Base-by-base conservation (phyloP, 805 yeast genomes). In the Lachancea kluyveri region DNA sequence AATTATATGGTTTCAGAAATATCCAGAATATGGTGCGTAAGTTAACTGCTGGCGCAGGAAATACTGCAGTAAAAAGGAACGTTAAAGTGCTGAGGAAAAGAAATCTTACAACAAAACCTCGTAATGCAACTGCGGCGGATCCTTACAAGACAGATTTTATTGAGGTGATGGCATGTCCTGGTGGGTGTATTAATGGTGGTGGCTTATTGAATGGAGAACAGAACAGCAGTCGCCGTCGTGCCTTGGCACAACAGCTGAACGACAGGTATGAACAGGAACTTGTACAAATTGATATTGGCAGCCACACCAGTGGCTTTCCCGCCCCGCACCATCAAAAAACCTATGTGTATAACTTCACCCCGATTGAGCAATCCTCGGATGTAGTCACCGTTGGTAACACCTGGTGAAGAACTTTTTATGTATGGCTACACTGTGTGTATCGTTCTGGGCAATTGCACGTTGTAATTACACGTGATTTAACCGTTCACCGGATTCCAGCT, bases 161-260 rank as follows among this genome's bases (percentile, higher is more conserved):
- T 5, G 98, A 92, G 49, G 81, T 92, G 26, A 90, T 87, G 96
- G 98, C 98, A 1, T 92, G 98, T 56, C 98, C 98, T 5, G 87
- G 85, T 17, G 98, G 98, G 1, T 92, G 97, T 51, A 83, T 88
- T 35, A 92, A 90, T 50, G 98, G 98, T 8, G 97, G 98, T 14
- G 98, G 98, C 0, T 88, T 87, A 47, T 70, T 86, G 12, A 68
- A 73, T 4, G 66, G 65, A 4, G 74, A 75, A 1, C 31, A 23
- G 10, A 37, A 36, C 25, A 37, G 39, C 9, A 35, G 30, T 12
- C 29, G 40, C 17, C 41, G 45, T 11, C 31, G 45, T 8, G 36
- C 39, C 4, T 31, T 42, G 13, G 42, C 48, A 1, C 45, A 42
- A 21, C 24, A 28, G 11, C 31, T 52, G 10, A 32, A 33, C n/a